Evolutionary conservation across 2,329 filamentous ascomycete genomes (phyloP), one percentile per base, ranked within the genome.

Genomic region (Magnaporthiopsis poae): DNA sequence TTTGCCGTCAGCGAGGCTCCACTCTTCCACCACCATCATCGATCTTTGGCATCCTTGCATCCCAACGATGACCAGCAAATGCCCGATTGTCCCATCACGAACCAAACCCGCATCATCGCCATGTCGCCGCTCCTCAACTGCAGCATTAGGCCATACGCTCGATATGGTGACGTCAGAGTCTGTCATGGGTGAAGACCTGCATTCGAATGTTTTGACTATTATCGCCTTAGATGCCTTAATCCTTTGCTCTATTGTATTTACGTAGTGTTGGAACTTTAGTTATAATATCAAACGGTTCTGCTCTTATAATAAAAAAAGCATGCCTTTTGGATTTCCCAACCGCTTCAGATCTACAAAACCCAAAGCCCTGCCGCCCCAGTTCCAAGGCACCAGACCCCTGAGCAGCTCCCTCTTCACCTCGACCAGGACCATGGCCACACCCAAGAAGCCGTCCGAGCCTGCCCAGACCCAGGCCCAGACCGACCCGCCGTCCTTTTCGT

Each of bases 391-490:
- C 1, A 60, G 59, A 60, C 35, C 36, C 27, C 11, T 64, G 39
- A 46, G n/a, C 3, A 59, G 36, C 8, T 46, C 39, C 21, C 27
- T 25, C 9, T 56, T 35, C 65, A 52, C 35, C 31, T 31, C 33
- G 3, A 62, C 39, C 36, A 35, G 69, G 66, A 71, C 66, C 60
- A 76, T 76, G 74, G 68, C 75, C 56, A 68, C 73, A 13, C 70
- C 70, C 13, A 65, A 72, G 18, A 71, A 71, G 12, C 73, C 74
- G 2, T 75, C 74, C 3, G 68, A 70, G 15, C 73, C 72, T 15
- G 72, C 74, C 12, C 70, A 72, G 64, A 68, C 68, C 18, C 72
- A 74, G 65, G 69, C 69, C 9, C 36, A 66, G 5, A 65, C 68
- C 39, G 64, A 65, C 4, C 64, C 66, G 3, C 66, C 72, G 18